Conservation (phyloP, 2,329 filamentous ascomycete species). For the Diaporthe citrichinensis region DNA sequence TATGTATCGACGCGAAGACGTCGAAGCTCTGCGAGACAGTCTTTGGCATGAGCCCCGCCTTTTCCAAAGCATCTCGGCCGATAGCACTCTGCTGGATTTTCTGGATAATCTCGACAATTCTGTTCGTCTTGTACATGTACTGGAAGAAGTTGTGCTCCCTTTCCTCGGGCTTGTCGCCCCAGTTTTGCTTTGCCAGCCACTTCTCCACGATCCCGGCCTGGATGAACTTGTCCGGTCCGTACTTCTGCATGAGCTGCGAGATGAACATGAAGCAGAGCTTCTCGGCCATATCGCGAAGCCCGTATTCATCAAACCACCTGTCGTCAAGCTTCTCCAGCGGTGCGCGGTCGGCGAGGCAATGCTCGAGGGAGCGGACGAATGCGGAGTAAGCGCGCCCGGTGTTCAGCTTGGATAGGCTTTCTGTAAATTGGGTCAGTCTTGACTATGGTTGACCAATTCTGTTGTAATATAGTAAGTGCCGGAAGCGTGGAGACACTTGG, state of each 20-base stretch:
- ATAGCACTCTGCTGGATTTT: slow-evolving; percentile 62
- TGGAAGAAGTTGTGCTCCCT: slow-evolving; percentile 66
- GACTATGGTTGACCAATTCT: background rate
- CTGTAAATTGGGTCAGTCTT: slow-evolving; percentile 46
- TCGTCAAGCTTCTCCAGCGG: slow-evolving; percentile 67
- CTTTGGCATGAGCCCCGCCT: slow-evolving; percentile 61
- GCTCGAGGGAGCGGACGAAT: slow-evolving; percentile 72
- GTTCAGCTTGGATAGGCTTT: slow-evolving; percentile 63
- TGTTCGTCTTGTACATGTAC: slow-evolving; percentile 67
- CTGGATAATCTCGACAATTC: slow-evolving; percentile 66
- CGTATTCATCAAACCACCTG: slow-evolving; percentile 73
- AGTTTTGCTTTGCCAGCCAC: slow-evolving; percentile 82
- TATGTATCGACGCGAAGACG: slow-evolving; percentile 39
- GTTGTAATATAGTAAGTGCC: background rate
- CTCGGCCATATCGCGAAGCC: slow-evolving; percentile 73
- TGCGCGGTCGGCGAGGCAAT: slow-evolving; percentile 64
- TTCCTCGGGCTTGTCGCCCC: slow-evolving; percentile 70
- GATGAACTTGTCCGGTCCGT: slow-evolving; percentile 69
- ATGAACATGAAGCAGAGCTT: slow-evolving; percentile 72
- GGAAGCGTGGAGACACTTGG: slow-evolving; percentile 1
- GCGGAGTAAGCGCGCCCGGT: slow-evolving; percentile 67
- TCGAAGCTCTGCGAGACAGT: slow-evolving; percentile 45
- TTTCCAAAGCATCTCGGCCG: slow-evolving; percentile 67
- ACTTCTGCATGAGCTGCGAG: slow-evolving; percentile 70
- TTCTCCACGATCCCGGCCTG: slow-evolving; percentile 77